Evolutionary conservation across 1,284 basidiomycete genomes (phyloP), one percentile per base, ranked within the genome.

Genomic region (Boletus mariae): DNA sequence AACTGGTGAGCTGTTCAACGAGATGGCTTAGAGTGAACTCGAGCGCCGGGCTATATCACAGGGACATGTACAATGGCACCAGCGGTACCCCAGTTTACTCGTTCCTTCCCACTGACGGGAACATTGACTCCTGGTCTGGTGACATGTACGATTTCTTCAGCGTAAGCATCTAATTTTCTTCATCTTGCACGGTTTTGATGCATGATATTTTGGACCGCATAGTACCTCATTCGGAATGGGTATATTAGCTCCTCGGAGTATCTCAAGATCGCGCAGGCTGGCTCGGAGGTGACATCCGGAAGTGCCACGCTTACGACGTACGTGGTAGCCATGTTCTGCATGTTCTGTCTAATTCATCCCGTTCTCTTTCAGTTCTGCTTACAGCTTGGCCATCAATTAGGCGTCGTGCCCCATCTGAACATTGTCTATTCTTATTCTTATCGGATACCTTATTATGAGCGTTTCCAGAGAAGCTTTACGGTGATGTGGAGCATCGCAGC

Each of bases 61-160:
- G 80, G 83, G 73, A 84, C 62, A 59, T 87, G 46, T 84, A 83
- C 70, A 69, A 51, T 32, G 84, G 84, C 20, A 75, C 70, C 25
- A 87, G 86, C 61, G 80, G 80, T 41, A 86, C 85, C 69, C 68
- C 73, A 13, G 85, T 86, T 4, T 85, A 75, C 66, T 85, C 84
- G 4, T 87, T 84, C 78, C 71, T 86, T 23, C 78, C 78, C 12
- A 67, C 71, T 2, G 69, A 66, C 54, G 77, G 76, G 0, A 66
- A 67, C 10, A 69, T 83, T 59, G 71, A 69, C 2, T 75, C 66
- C 61, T 86, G 86, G 71, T 78, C 69, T 32, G 79, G 72, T 2
- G 83, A 87, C 59, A 47, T 85, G 41, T 78, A 77, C 53, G 40
- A 58, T 5, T 87, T 86, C 76, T 64, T 86, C 56, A 68, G 68